Evolutionary conservation across 257 asterid species (phyloP).

Genomic region (Ilex aquifolium): DNA sequence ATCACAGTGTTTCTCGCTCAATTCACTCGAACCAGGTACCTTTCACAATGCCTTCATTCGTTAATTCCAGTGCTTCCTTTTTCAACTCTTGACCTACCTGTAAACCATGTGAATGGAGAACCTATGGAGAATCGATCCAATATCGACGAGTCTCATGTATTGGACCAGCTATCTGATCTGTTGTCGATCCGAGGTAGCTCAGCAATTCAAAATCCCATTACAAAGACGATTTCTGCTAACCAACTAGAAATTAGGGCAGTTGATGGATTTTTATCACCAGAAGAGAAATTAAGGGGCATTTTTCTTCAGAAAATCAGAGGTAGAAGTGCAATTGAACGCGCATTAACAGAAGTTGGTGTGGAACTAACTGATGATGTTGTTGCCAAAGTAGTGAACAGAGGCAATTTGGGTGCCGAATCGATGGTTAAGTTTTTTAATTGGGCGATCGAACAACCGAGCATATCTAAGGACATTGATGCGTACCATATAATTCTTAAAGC

Average conservation of each 20-base stretch:
- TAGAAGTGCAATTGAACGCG: slow-evolving; percentile 33
- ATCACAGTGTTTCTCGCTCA: neutral
- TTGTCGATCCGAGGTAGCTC: slow-evolving; percentile 31
- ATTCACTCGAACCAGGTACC: slow-evolving; percentile 1
- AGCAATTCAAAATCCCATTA: slow-evolving; percentile 18
- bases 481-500: slow-evolving; percentile 56
- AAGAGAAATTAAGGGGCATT: slow-evolving; percentile 76
- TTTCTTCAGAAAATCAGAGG: slow-evolving; percentile 62
- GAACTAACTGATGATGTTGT: slow-evolving; percentile 46
- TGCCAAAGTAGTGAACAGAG: slow-evolving; percentile 56
- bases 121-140: slow-evolving; percentile 1
- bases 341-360: slow-evolving; percentile 39
- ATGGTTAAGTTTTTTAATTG: slow-evolving; percentile 61
- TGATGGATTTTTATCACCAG: slow-evolving; percentile 66
- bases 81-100: slow-evolving; percentile 28
- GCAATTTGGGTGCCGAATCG: slow-evolving; percentile 54
- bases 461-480: slow-evolving; percentile 20
- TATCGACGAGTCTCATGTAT: slow-evolving; percentile 44
- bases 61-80: slow-evolving; percentile 10
- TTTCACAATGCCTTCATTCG: slow-evolving; percentile 11
- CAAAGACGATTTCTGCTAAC: slow-evolving; percentile 5
- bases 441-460: slow-evolving; percentile 46
- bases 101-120: slow-evolving; percentile 4
- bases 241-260: slow-evolving; percentile 18
- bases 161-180: slow-evolving; percentile 56